Evolutionary conservation across 2,329 filamentous ascomycete species (phyloP).

Genomic region (Cladophialophora immunda): DNA sequence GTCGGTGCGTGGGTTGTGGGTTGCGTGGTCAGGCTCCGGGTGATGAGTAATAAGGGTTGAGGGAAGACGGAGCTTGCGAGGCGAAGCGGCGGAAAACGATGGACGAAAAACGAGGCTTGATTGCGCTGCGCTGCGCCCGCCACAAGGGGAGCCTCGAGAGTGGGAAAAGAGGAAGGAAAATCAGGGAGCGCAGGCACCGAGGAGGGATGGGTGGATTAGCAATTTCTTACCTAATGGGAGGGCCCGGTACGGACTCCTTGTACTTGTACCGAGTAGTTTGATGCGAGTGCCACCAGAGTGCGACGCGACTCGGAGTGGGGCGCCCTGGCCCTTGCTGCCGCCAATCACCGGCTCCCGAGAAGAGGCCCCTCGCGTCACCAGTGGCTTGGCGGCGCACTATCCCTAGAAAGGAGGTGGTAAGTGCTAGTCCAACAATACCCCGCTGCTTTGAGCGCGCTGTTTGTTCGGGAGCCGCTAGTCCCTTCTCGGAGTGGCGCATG

Average conservation of each 20-base stretch:
- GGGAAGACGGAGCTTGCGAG: background rate
- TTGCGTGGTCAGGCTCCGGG: conserved; percentile 15
- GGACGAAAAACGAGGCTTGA: background rate
- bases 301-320: background rate
- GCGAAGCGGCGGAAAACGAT: background rate
- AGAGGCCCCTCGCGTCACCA: conserved; percentile 14
- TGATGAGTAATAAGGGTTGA: conserved; percentile 28
- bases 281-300: background rate
- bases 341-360: background rate
- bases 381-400: background rate
- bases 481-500: background rate
- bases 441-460: background rate
- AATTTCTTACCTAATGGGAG: conserved; percentile 38
- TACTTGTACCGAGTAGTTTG: too few species aligned
- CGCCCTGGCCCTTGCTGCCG: background rate
- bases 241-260: too few species aligned
- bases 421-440: background rate
- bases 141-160: background rate
- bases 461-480: background rate
- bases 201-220: conserved; percentile 33
- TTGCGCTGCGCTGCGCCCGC: background rate
- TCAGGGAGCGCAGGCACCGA: background rate
- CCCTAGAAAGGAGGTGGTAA: background rate
- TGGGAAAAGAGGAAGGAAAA: conserved; percentile 20
- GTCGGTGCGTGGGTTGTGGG: background rate